Evolutionary conservation across 257 asterid genomes (phyloP), one percentile per base, ranked within the genome.

Genomic region (Leonotis leonurus): DNA sequence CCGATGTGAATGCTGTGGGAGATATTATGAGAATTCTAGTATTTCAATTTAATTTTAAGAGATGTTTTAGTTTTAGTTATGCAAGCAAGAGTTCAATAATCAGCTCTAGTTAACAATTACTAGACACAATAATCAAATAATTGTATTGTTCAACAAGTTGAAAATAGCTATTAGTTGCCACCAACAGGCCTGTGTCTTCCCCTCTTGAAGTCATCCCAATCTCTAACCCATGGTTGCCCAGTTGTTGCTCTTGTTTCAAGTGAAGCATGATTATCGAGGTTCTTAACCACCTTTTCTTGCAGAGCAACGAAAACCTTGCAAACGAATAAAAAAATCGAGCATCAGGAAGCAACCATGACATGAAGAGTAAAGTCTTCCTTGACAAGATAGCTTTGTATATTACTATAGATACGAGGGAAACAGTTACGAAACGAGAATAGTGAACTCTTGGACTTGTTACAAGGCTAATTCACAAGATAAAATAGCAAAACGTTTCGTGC

Each of bases 151-250:
- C 14, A 3, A 17, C 55, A 8, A 41, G 22, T 26, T 1, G 26
- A 35, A 32, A 52, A 35, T 36, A 65, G 9, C 82, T 80, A 91
- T 84, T 88, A 96, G 73, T 91, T 88, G 8, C 96, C 96, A 7
- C 80, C 60, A 27, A 80, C 24, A 32, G 95, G 96, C 60, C 77
- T 59, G n/a, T n/a, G 94, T 16, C 81, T 82, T 10, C 93, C 89
- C 77, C 72, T 88, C 77, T 77, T 91, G 89, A 77, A 79, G 73
- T 88, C 98, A 60, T 91, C 96, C 96, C 98, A 91, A 35, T 96
- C 98, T 66, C 95, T 86, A 64, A 88, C 95, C 98, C 98, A 91
- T 11, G 87, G 72, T 64, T 81, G 83, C 11, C 98, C 98, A 2
- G 85, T 77, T 17, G 68, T 60, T 13, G 96, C 90, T 46, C 96